Evolutionary conservation across 163 green algal genomes (phyloP).

Genomic region (Chlamydomonas reinhardtii): DNA sequence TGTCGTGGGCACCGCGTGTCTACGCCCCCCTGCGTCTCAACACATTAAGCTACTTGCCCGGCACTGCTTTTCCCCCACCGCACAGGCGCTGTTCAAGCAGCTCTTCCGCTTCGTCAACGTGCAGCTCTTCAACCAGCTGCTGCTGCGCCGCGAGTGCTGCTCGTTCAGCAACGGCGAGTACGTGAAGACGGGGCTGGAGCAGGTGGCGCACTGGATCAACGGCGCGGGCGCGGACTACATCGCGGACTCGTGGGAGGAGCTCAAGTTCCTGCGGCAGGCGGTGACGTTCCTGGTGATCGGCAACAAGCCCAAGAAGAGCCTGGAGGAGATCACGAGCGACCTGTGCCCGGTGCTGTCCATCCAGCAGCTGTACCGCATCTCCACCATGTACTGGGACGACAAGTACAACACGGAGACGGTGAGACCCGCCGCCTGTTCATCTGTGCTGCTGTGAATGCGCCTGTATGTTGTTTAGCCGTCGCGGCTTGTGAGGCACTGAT

Average conservation of each 20-base stretch:
- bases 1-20: no score
- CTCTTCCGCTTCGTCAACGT: conserved; percentile 99
- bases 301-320: conserved; percentile 97
- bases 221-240: conserved; percentile 35
- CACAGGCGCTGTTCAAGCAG: conserved; percentile 84
- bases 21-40: no score
- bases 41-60: no score
- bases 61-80: no score
- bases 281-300: conserved; percentile 96
- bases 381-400: conserved; percentile 99
- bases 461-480: no score
- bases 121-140: conserved; percentile 99
- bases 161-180: conserved; percentile 99
- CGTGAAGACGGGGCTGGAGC: conserved; percentile 96
- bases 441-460: conserved; percentile 24
- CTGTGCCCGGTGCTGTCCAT: conserved; percentile 95
- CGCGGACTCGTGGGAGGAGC: conserved; percentile 91
- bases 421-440: no score
- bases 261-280: conserved; percentile 94
- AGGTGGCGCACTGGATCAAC: conserved; percentile 62
- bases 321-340: conserved; percentile 97
- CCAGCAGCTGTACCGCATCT: conserved; percentile 99
- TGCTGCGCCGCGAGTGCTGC: conserved; percentile 98
- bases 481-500: no score
- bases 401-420: conserved; percentile 98